A percentile compares a stretch with the other conserved stretches of the same genome.
Evolutionary conservation across 352 stramenopile genomes (phyloP).

Genomic region (Thraustotheca clavata): DNA sequence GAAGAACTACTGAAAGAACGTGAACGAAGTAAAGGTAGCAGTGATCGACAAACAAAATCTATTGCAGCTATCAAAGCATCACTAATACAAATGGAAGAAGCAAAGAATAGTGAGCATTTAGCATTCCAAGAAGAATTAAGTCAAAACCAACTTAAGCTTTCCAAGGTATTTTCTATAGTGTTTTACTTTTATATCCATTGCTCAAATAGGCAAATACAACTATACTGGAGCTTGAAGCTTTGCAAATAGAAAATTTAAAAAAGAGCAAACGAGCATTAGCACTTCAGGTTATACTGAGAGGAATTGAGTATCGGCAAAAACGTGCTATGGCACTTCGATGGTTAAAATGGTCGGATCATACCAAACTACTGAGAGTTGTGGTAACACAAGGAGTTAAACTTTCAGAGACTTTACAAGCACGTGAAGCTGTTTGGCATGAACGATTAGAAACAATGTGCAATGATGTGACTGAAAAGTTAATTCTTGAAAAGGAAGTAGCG

Average conservation of each 20-base stretch:
- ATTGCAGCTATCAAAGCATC: constrained; percentile 48
- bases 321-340: background rate
- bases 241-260: background rate
- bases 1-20: constrained; percentile 56
- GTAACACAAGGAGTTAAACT: background rate
- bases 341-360: background rate
- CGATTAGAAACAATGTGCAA: background rate
- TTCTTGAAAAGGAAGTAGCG: constrained; percentile 8
- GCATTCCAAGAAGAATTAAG: background rate
- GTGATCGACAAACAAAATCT: constrained; percentile 51
- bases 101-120: constrained; percentile 33
- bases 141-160: background rate
- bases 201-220: background rate
- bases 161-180: background rate
- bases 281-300: background rate
- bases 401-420: background rate
- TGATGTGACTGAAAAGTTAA: constrained; percentile 3
- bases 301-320: background rate
- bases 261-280: background rate
- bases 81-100: constrained; percentile 48
- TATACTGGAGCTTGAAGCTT: background rate
- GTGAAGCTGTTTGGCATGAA: constrained; percentile 5
- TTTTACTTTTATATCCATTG: too few relatives aligned
- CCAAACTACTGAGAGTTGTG: background rate
- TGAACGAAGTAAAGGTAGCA: constrained; percentile 35